These are phyloP conservation scores for Ambrosiella cleistominuta DNA, from an alignment of 2,329 filamentous ascomycete genomes.

Conservation along the genomic window DNA sequence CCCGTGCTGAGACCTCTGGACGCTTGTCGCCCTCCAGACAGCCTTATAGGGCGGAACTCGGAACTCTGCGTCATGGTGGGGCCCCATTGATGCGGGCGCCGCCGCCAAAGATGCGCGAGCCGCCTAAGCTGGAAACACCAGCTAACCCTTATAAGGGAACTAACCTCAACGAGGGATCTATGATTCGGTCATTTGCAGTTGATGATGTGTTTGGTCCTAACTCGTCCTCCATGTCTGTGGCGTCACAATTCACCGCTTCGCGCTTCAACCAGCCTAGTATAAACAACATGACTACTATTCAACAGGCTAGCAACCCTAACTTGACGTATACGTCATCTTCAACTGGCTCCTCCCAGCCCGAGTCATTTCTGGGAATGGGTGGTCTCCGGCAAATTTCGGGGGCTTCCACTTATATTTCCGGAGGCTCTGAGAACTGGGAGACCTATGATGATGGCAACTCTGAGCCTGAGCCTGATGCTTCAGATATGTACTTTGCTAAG, in stretches of 20 bases:
- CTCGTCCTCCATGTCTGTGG: background rate
- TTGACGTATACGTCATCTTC: conserved; percentile 23
- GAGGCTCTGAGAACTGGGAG: conserved; percentile 84
- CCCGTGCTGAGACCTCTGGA: background rate
- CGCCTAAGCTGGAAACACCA: conserved; percentile 33
- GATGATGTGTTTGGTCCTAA: conserved; percentile 50
- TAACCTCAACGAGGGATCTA: conserved; percentile 26
- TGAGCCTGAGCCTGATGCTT: conserved; percentile 56
- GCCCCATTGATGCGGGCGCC: conserved; percentile 45
- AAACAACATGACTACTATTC: background rate
- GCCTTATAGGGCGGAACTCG: conserved; percentile 22
- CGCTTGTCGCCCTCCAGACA: conserved; percentile 14
- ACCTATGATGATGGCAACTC: conserved; percentile 69
- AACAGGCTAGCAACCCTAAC: conserved; percentile 14
- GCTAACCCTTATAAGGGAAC: conserved; percentile 27
- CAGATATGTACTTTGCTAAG: conserved; percentile 66
- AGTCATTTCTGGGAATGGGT: conserved; percentile 7
- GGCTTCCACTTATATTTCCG: conserved; percentile 53
- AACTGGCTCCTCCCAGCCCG: conserved; percentile 6
- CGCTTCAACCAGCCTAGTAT: conserved; percentile 15
- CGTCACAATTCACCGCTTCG: conserved; percentile 19
- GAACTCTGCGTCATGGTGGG: conserved; percentile 33
- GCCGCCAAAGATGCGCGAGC: conserved; percentile 82
- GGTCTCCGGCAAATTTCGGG: conserved; percentile 41
- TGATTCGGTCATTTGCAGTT: conserved; percentile 45